Evolutionary conservation across 2,329 filamentous ascomycete genomes (phyloP).

Genomic region (Sclerotinia minor): DNA sequence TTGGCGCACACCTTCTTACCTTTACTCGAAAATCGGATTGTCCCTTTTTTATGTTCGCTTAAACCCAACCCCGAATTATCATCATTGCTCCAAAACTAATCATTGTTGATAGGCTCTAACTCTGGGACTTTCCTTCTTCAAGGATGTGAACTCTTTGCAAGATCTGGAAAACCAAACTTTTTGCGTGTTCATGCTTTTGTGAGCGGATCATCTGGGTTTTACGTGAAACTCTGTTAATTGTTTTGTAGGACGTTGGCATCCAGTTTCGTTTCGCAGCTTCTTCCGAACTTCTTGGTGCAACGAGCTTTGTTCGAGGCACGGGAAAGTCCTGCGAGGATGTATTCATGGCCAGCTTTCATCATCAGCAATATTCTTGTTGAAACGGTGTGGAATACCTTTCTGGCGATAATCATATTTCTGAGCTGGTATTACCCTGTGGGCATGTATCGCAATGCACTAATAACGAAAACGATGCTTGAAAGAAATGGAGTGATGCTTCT

Average conservation of each 20-base stretch:
- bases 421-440: constrained; percentile 87
- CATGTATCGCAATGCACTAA: constrained; percentile 67
- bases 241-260: constrained; percentile 60
- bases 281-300: constrained; percentile 63
- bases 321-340: constrained; percentile 77
- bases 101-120: constrained; percentile 49
- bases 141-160: constrained; percentile 55
- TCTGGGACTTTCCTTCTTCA: constrained; percentile 71
- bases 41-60: constrained; percentile 46
- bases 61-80: background rate
- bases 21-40: constrained; percentile 37
- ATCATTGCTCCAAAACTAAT: background rate
- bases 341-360: constrained; percentile 67
- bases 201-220: background rate
- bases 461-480: constrained; percentile 60
- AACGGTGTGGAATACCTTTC: constrained; percentile 75
- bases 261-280: constrained; percentile 73
- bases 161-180: constrained; percentile 73
- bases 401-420: constrained; percentile 74
- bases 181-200: constrained; percentile 71
- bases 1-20: constrained; percentile 66
- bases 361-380: constrained; percentile 78
- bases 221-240: background rate
- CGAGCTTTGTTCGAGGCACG: constrained; percentile 62
- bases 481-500: constrained; percentile 80